Base-by-base conservation (phyloP, 1,284 basidiomycete species). In the Irpex rosettiformis region DNA sequence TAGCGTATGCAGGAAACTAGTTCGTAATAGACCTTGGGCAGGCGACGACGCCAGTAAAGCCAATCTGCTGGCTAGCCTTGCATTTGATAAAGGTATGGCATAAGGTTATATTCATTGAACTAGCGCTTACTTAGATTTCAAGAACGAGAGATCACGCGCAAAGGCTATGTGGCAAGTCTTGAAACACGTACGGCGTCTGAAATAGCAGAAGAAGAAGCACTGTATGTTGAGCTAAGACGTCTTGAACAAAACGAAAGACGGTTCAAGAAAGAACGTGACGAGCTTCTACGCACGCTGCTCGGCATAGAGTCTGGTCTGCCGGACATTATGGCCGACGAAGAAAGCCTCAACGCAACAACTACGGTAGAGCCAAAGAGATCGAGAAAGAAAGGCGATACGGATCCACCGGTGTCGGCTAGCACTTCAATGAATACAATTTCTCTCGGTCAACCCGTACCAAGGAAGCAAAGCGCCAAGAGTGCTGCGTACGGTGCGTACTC, bases 191-290 rank as follows among this genome's bases (percentile, higher is more conserved):
- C 94, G 0, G 83, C 88, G 1, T 87, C 92, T 56, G 94, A 98
- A 73, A 88, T 98, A 45, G 88, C 89, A 7, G 96, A 99, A 70
- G 97, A 99, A 77, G 96, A 98, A 67, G 93, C 94, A 3, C 80
- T 99, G 0, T 99, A 94, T 74, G 79, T 98, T 63, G 96, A 99
- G 72, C 84, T 97, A 54, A 94, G 96, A 68, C 86, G 94, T 10
- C 82, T 99, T 54, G 96, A 98, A 71, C 96, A 98, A 74, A 94
- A 85, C 65, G 94, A 98, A 71, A 83, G 89, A 49, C 84, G 83
- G 58, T 98, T 97, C 77, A 89, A 90, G 66, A 84, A 85, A 57
- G 96, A 99, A 55, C 81, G 97, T 6, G 95, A 98, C 64, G 93
- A 95, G 51, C 82, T 99, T 27, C 80, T 99, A 62, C 85, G 91